These are phyloP conservation scores for Luffa aegyptiaca DNA, from an alignment of 306 rosid species.

Conservation along the genomic window DNA sequence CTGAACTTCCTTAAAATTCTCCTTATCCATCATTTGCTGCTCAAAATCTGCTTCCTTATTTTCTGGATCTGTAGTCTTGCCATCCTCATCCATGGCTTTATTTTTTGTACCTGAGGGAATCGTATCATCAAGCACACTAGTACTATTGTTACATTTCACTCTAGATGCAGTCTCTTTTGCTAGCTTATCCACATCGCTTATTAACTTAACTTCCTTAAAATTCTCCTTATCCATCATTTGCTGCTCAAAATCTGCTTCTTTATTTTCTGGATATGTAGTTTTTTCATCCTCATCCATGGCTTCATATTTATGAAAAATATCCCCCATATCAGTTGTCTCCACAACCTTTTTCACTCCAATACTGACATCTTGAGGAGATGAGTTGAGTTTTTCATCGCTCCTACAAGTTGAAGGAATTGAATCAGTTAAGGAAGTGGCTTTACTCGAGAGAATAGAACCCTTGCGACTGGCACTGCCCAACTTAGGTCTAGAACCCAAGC, in stretches of 20 bases:
- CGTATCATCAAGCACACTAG: slow-evolving; percentile 22
- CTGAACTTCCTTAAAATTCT: slow-evolving; percentile 14
- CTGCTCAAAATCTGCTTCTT: slow-evolving; percentile 31
- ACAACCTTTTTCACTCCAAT: slow-evolving; percentile 16
- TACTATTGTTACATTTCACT: slow-evolving; percentile 3
- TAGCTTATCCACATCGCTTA: slow-evolving; percentile 10
- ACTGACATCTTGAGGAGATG: slow-evolving; percentile 19
- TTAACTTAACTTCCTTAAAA: slow-evolving; percentile 11
- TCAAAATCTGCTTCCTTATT: slow-evolving; percentile 34
- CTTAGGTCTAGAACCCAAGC: slow-evolving; percentile 52
- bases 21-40: slow-evolving; percentile 21
- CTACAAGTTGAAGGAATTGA: slow-evolving; percentile 15
- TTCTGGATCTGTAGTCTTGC: slow-evolving; percentile 67
- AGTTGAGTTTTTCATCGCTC: slow-evolving; percentile 13
- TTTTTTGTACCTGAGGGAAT: slow-evolving; percentile 21
- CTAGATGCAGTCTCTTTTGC: slow-evolving; percentile 22
- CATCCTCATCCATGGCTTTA: slow-evolving; percentile 36
- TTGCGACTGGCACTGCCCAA: slow-evolving; percentile 28
- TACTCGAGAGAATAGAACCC: slow-evolving; percentile 25
- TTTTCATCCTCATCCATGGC: slow-evolving; percentile 42
- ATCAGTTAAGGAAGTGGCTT: slow-evolving; percentile 18
- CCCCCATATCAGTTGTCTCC: slow-evolving; percentile 11
- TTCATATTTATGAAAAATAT: slow-evolving; percentile 21
- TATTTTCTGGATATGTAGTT: slow-evolving; percentile 63
- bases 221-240: slow-evolving; percentile 19